Base-by-base conservation (phyloP, 2,329 filamentous ascomycete genomes). In the Incumbomyces delicatus region DNA sequence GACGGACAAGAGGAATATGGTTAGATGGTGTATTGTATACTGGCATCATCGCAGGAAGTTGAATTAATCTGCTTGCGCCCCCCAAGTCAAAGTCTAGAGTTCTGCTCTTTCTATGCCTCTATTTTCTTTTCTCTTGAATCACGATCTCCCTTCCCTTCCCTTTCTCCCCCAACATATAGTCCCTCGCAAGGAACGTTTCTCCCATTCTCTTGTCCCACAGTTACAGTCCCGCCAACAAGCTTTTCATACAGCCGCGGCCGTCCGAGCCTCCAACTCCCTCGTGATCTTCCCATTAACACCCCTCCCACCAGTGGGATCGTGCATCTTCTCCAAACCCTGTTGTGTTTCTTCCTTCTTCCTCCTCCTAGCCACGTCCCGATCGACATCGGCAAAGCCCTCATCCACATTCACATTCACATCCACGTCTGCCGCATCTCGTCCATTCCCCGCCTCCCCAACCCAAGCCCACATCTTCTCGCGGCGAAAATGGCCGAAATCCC, bases 401-500 rank as follows among this genome's bases (percentile, higher is more conserved):
- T 58, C 57, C 16, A 55, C 48, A 52, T 68, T 69, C 48, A 73
- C 69, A 50, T 71, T 68, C 29, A 62, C 62, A 0, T 58, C 42
- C 16, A 12, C 36, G 11, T n/a, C 14, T 4, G 42, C 39, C n/a
- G 32, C 48, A n/a, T 4, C 33, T n/a, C 31, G 10, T 32, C 5
- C 33, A 6, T n/a, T 17, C 16, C 33, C 16, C 4, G 33, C 4
- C 36, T 55, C 20, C 11, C 69, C 73, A 49, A 74, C 69, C 80
- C 80, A 83, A 55, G 69, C 67, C 41, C 63, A 59, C 73, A 84
- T 69, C 69, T 88, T 94, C 51, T 92, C 81, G 57, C 73, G 72
- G 51, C 83, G 78, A 61, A 95, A 96, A 52, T 85, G 79, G 40
- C 82, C 80, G 67, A 88, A 92, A 62, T 94, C 86, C 90, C 90